These are phyloP conservation scores for Yamadazyma sp. DNA, from an alignment of 1,139 yeast species.

Conservation along the genomic window DNA sequence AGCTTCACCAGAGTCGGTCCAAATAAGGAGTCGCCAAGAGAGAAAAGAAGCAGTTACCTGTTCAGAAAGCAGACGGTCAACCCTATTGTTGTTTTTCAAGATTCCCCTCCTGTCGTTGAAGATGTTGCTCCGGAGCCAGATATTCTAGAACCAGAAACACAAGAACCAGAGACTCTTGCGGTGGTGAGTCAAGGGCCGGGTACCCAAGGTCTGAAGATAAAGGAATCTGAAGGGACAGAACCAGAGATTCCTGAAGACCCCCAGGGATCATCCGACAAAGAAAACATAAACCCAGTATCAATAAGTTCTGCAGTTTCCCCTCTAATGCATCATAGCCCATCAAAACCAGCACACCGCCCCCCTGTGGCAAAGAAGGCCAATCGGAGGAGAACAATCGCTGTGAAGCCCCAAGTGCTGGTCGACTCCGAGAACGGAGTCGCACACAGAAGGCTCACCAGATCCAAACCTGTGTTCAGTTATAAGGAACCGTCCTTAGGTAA, in stretches of 20 bases:
- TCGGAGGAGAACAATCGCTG: background rate
- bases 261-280: slow-evolving; percentile 1
- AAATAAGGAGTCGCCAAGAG: background rate
- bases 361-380: background rate
- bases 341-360: background rate
- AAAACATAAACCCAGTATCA: background rate
- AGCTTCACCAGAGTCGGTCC: too few relatives aligned
- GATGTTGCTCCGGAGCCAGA: background rate
- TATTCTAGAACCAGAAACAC: background rate
- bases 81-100: background rate
- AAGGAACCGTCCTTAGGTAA: slow-evolving; percentile 66
- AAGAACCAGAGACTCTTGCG: too few relatives aligned
- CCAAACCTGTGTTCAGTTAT: slow-evolving; percentile 53
- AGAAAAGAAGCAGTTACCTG: background rate
- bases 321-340: too few relatives aligned
- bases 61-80: background rate
- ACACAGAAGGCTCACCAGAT: slow-evolving; percentile 12
- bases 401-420: background rate
- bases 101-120: background rate
- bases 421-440: background rate
- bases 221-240: too few relatives aligned
- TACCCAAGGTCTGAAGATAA: background rate
- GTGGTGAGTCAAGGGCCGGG: too few relatives aligned
- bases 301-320: too few relatives aligned
- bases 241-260: background rate